phyloP scores from a whole-genome alignment of 2,329 filamentous ascomycete species.

The Aspergillus clavatus region DNA sequence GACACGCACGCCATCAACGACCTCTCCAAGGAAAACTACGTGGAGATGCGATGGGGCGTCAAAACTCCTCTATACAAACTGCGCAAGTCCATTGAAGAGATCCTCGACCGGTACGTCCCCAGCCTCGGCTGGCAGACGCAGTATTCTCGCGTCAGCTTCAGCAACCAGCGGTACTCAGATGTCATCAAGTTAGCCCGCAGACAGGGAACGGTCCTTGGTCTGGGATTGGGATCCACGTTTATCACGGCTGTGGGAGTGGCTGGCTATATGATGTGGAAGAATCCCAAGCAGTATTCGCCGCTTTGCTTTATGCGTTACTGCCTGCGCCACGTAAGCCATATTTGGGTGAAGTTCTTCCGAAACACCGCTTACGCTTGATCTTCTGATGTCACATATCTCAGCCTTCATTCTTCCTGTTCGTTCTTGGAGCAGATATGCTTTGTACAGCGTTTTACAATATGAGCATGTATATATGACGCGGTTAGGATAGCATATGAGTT shows the following conservation, averaged over 20 bases:
- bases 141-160: constrained; percentile 88
- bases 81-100: constrained; percentile 83
- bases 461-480: too few relatives aligned
- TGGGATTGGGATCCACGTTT: constrained; percentile 27
- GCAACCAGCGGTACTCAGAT: constrained; percentile 84
- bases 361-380: constrained; percentile 2
- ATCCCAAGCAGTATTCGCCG: constrained; percentile 20
- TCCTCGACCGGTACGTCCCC: constrained; percentile 69
- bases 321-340: constrained; percentile 11
- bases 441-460: too few relatives aligned
- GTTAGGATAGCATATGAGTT: too few relatives aligned
- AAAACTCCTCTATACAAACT: constrained; percentile 70
- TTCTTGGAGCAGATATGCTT: background rate
- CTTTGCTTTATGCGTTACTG: constrained; percentile 12
- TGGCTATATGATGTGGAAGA: constrained; percentile 29
- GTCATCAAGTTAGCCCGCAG: constrained; percentile 65
- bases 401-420: background rate
- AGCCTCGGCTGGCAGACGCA: constrained; percentile 83
- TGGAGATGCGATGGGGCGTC: constrained; percentile 88
- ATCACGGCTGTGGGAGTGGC: constrained; percentile 26
- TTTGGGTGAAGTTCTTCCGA: constrained; percentile 12
- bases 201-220: constrained; percentile 60
- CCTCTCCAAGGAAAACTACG: constrained; percentile 83
- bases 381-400: background rate
- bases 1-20: constrained; percentile 91